Conservation (phyloP, 345 rosid species). For the Chamaenerion angustifolium region DNA sequence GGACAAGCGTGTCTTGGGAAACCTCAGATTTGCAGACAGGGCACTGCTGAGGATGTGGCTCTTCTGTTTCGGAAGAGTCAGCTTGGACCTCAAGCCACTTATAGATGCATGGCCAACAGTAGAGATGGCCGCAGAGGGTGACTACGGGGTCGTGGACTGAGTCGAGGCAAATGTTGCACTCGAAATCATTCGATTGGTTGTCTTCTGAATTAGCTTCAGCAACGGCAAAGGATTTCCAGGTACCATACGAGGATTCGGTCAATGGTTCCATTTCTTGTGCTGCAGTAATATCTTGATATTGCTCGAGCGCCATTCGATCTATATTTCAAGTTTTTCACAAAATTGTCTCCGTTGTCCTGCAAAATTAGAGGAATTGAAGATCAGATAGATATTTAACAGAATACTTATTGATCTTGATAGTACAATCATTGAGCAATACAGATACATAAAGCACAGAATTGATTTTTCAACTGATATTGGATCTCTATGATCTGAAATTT, state of each 20-base stretch:
- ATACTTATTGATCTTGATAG: neutral
- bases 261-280: neutral
- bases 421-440: no score
- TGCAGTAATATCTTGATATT: constrained; percentile 8
- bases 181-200: constrained; percentile 13
- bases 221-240: constrained; percentile 11
- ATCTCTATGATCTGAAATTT: no score
- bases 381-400: neutral
- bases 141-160: constrained; percentile 80
- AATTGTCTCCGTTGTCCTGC: constrained; percentile 10
- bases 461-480: no score
- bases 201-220: constrained; percentile 7
- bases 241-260: constrained; percentile 3
- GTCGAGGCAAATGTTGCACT: constrained; percentile 69
- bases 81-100: constrained; percentile 65
- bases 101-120: constrained; percentile 97
- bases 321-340: neutral
- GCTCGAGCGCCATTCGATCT: constrained; percentile 15
- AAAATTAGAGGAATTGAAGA: neutral
- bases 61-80: constrained; percentile 15
- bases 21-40: constrained; percentile 36
- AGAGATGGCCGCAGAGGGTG: constrained; percentile 89
- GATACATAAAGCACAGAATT: no score
- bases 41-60: constrained; percentile 18
- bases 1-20: constrained; percentile 23